Base-by-base conservation (phyloP, 163 green algal genomes). In the Chlamydomonas reinhardtii region DNA sequence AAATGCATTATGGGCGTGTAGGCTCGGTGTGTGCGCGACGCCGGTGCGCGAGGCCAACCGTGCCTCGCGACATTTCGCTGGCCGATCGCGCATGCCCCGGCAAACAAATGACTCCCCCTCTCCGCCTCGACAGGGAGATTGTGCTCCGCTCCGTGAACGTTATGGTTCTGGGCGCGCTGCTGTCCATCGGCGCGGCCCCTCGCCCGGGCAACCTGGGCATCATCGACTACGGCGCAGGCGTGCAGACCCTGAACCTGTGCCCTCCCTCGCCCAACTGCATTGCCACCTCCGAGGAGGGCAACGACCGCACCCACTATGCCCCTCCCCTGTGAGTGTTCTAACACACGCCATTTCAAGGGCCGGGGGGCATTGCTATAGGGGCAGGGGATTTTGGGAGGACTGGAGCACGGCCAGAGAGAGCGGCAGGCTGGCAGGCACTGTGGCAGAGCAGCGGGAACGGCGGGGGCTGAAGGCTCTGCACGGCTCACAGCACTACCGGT, bases 181-280 rank as follows among this genome's bases (percentile, higher is more conserved):
- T 98, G 48, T 93, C 62, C 32, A 93, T 93, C 35, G 95, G 95
- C 14, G 92, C 94, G 12, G 82, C 89, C 19, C 90, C 91, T 0
- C 90, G 94, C 1, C 95, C 95, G 16, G 77, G 39, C 19, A 93
- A 86, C 69, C 68, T 98, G 25, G 95, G 95, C 76, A 84, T 97
- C 20, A 80, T 92, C 78, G 90, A 95, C 64, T 96, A 96, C 65
- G 95, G 95, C 22, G 82, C 84, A 65, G 91, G 89, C 80, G 83
- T 97, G 5, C 92, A 94, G 65, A 95, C 91, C 9, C 94, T 98
- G 77, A 84, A 74, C 8, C 89, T 99, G 52, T 99, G 97, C 92
- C 97, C 97, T 15, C 71, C 89, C 31, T 95, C 93, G 27, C 95
- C 95, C 37, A 99, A 99, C 93, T 99, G 97, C 94, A 96, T 99